A percentile compares a stretch with the other conserved stretches of the same genome.
These are phyloP conservation scores for Corrigiola litoralis DNA, from an alignment of 179 eudicot species.

Conservation along the genomic window DNA sequence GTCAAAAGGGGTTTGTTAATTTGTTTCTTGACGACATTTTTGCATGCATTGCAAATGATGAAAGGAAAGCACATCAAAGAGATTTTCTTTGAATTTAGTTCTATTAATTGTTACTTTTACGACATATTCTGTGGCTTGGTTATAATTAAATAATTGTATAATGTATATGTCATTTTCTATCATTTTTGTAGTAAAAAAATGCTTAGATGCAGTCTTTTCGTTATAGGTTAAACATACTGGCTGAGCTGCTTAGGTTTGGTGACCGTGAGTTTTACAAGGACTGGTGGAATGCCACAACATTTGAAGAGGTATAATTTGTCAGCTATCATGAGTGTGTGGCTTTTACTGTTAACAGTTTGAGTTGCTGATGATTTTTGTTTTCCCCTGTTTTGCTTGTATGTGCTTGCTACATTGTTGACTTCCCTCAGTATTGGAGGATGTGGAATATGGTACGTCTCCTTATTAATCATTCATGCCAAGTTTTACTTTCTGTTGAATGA, in stretches of 20 bases:
- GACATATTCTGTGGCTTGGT: too few species aligned
- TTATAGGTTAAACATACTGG: conserved; percentile 87
- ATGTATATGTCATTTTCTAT: too few species aligned
- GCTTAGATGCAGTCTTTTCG: neutral
- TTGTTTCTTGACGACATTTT: too few species aligned
- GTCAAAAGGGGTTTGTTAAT: too few species aligned
- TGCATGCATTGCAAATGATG: too few species aligned
- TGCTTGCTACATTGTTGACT: conserved; percentile 26
- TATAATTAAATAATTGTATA: too few species aligned
- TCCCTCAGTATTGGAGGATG: conserved; percentile 92
- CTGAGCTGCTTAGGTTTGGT: conserved; percentile 89
- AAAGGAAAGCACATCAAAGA: too few species aligned
- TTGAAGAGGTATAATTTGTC: conserved; percentile 73
- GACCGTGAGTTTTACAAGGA: conserved; percentile 99
- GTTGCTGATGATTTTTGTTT: conserved; percentile 21
- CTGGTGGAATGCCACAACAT: conserved; percentile 97
- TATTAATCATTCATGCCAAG: neutral
- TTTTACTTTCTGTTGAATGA: neutral
- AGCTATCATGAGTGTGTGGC: neutral
- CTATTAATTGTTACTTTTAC: too few species aligned
- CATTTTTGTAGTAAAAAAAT: too few species aligned
- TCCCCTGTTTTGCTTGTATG: conserved; percentile 16
- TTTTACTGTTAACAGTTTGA: neutral
- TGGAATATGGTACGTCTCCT: conserved; percentile 89
- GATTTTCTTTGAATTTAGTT: too few species aligned